Conservation (phyloP, 2,329 filamentous ascomycete genomes). For the Ophiostoma sp. region DNA sequence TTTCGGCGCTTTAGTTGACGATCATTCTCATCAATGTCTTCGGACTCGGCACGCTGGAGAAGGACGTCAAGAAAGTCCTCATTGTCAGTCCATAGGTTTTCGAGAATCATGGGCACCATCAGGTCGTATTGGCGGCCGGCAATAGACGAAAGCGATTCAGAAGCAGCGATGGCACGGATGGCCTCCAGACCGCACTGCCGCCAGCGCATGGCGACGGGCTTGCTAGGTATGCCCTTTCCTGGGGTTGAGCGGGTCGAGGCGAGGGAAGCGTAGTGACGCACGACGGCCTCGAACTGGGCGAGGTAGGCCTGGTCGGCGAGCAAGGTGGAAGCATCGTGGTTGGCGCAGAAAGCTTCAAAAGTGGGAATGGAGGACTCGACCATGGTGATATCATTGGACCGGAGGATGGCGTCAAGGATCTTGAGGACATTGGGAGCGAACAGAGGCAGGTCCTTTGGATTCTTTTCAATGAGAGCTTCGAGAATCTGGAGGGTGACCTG, state of each 20-base stretch:
- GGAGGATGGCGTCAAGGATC: conserved; percentile 75
- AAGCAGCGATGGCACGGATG: conserved; percentile 73
- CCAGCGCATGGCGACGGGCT: conserved; percentile 74
- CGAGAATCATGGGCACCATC: conserved; percentile 77
- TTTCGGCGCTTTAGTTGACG: conserved; percentile 61
- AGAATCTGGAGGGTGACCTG: conserved; percentile 93
- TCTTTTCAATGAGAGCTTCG: conserved; percentile 85
- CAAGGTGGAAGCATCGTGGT: conserved; percentile 81
- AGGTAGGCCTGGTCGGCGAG: conserved; percentile 82
- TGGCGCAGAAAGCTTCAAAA: conserved; percentile 80
- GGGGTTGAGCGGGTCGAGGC: conserved; percentile 59
- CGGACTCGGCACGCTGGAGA: conserved; percentile 59
- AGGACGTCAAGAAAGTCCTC: conserved; percentile 65
- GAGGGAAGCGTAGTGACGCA: conserved; percentile 72
- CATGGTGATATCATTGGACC: conserved; percentile 84
- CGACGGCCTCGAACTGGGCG: conserved; percentile 73
- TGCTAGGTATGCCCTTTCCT: conserved; percentile 54
- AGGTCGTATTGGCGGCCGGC: conserved; percentile 70
- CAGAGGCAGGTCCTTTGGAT: conserved; percentile 81
- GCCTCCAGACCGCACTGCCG: conserved; percentile 68
- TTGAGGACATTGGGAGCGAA: conserved; percentile 81
- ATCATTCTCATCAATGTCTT: conserved; percentile 64
- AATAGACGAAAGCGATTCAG: conserved; percentile 71
- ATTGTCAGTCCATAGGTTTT: conserved; percentile 75
- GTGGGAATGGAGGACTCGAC: conserved; percentile 83